A percentile compares a stretch with the other conserved stretches of the same genome.
Conservation (phyloP, 2,329 filamentous ascomycete genomes). For the Thermoascus crustaceus region DNA sequence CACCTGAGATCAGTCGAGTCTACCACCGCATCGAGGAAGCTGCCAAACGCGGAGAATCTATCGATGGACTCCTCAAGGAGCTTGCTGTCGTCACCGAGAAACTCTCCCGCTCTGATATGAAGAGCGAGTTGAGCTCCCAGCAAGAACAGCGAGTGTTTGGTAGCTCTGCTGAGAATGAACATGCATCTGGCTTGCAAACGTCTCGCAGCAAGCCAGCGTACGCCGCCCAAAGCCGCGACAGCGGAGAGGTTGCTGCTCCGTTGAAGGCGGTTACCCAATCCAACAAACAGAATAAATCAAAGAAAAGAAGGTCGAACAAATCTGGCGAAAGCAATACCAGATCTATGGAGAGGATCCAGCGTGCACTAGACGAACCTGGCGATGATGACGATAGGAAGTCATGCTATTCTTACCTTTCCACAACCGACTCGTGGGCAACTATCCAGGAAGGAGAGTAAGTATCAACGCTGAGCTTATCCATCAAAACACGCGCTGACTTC, state of each 20-base stretch:
- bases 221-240: not conserved
- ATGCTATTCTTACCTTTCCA: slow-evolving; percentile 13
- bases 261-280: not conserved
- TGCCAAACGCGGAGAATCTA: slow-evolving; percentile 18
- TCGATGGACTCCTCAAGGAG: slow-evolving; percentile 21
- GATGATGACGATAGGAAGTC: slow-evolving; percentile 7
- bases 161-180: not conserved
- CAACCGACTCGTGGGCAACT: slow-evolving; percentile 18
- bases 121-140: slow-evolving; percentile 1
- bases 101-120: slow-evolving; percentile 4
- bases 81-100: slow-evolving; percentile 15
- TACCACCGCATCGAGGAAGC: slow-evolving; percentile 24
- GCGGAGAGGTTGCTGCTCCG: not conserved
- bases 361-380: slow-evolving; percentile 4
- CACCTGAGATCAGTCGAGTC: slow-evolving; percentile 17
- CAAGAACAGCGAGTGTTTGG: not conserved
- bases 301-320: not conserved
- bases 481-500: slow-evolving; percentile 4
- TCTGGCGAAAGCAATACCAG: not conserved
- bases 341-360: not conserved
- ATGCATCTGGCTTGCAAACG: not conserved
- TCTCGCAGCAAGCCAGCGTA: not conserved
- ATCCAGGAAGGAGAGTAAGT: slow-evolving; percentile 15
- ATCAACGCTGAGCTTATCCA: not conserved
- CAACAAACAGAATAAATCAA: not conserved